Percentiles rank a stretch among this genome's conserved stretches.
These are phyloP conservation scores for Athelia sp. DNA, from an alignment of 1,284 basidiomycete genomes.

Conservation along the genomic window DNA sequence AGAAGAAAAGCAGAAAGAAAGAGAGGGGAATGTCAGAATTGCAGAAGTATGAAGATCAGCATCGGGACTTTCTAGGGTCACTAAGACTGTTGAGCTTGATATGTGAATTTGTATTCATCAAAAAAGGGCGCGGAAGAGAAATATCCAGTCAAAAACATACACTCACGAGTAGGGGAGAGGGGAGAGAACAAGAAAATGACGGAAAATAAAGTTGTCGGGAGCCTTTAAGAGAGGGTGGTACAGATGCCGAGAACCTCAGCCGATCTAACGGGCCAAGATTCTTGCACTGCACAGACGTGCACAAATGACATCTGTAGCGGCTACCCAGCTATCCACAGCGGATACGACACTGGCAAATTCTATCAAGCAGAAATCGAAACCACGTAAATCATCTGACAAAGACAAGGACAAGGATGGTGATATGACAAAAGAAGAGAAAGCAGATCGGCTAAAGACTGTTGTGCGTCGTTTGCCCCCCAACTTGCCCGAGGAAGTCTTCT, in stretches of 20 bases:
- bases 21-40: constrained; percentile 44
- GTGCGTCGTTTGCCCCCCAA: constrained; percentile 89
- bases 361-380: neutral
- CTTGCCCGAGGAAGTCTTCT: constrained; percentile 89
- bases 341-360: neutral
- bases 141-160: constrained; percentile 4
- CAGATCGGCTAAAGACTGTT: constrained; percentile 80
- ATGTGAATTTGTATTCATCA: constrained; percentile 63
- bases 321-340: neutral
- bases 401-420: constrained; percentile 24
- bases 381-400: constrained; percentile 25
- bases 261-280: neutral
- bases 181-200: neutral
- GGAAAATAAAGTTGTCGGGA: too few species aligned
- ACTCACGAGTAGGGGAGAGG: constrained; percentile 15
- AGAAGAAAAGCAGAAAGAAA: constrained; percentile 7
- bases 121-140: constrained; percentile 2
- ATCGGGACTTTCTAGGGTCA: constrained; percentile 33
- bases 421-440: constrained; percentile 9
- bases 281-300: neutral
- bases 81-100: constrained; percentile 73
- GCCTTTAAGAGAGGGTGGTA: too few species aligned
- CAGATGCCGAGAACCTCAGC: too few species aligned
- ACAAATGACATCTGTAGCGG: neutral
- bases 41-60: constrained; percentile 56